Percentiles rank a stretch among this genome's conserved stretches.
phyloP scores from a whole-genome alignment of 345 rosid species.

The Populus euphratica region DNA sequence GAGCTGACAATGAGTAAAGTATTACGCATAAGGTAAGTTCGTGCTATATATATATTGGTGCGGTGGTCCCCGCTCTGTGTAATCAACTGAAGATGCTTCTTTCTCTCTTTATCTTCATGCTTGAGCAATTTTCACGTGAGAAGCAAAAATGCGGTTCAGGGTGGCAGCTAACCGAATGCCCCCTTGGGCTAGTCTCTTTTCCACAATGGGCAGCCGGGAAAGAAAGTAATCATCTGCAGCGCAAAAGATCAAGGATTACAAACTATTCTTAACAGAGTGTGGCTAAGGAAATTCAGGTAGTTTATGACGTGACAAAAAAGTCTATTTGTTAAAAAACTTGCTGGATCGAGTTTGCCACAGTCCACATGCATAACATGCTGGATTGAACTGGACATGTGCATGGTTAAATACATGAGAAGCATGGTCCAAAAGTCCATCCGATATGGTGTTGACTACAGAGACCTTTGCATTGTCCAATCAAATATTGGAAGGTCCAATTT shows the following conservation, averaged over 20 bases:
- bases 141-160: slow-evolving; percentile 69
- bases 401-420: background rate
- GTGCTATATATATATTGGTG: slow-evolving; percentile 19
- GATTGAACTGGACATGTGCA: slow-evolving; percentile 11
- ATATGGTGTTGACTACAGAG: background rate
- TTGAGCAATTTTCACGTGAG: slow-evolving; percentile 34
- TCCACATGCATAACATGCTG: background rate
- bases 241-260: slow-evolving; percentile 9
- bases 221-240: slow-evolving; percentile 66
- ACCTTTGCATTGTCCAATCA: slow-evolving; percentile 1
- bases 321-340: too few relatives aligned
- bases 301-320: background rate
- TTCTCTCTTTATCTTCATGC: slow-evolving; percentile 28
- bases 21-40: background rate
- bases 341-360: background rate
- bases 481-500: background rate
- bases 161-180: slow-evolving; percentile 79
- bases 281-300: background rate
- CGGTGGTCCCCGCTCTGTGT: slow-evolving; percentile 25
- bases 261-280: background rate
- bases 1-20: background rate
- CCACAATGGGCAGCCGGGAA: slow-evolving; percentile 74
- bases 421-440: background rate
- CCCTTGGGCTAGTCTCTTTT: slow-evolving; percentile 79
- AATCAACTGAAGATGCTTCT: slow-evolving; percentile 24